Evolutionary conservation across 441 rosid species (phyloP).

Genomic region (Pelargonium exstipulatum): DNA sequence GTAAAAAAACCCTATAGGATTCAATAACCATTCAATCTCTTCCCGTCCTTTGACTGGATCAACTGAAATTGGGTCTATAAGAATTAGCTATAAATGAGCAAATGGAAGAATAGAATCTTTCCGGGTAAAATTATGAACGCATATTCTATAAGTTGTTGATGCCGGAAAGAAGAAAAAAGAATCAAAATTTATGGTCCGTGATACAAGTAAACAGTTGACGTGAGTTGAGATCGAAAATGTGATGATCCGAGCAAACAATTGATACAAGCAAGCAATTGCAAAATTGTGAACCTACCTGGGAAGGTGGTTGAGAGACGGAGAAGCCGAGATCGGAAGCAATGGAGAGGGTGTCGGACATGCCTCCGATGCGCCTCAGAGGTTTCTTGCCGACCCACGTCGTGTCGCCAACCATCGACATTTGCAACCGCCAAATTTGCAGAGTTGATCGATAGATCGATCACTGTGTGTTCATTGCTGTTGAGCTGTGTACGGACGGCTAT

Average conservation of each 20-base stretch:
- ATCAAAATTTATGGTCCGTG: too few species aligned
- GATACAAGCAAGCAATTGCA: not conserved
- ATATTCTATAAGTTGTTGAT: too few species aligned
- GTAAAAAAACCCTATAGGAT: not conserved
- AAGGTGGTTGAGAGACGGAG: slow-evolving; percentile 65
- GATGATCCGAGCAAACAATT: not conserved
- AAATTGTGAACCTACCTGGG: slow-evolving; percentile 40
- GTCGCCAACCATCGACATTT: slow-evolving; percentile 74
- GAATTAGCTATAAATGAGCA: not conserved
- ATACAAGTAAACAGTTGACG: not conserved
- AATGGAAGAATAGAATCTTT: not conserved
- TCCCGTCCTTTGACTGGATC: not conserved
- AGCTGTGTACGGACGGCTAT: slow-evolving; percentile 11
- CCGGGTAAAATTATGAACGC: not conserved
- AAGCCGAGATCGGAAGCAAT: slow-evolving; percentile 93
- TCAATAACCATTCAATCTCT: not conserved
- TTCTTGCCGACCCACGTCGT: slow-evolving; percentile 89
- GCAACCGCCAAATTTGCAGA: not conserved
- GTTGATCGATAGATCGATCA: not conserved
- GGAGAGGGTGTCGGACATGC: slow-evolving; percentile 94
- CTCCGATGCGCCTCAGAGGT: slow-evolving; percentile 84
- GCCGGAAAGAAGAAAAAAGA: too few species aligned
- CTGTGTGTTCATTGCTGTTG: not conserved
- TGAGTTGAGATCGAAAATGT: not conserved
- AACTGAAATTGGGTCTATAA: not conserved